Evolutionary conservation across 257 asterid genomes (phyloP), one percentile per base, ranked within the genome.

Genomic region (Solanum sitiens): DNA sequence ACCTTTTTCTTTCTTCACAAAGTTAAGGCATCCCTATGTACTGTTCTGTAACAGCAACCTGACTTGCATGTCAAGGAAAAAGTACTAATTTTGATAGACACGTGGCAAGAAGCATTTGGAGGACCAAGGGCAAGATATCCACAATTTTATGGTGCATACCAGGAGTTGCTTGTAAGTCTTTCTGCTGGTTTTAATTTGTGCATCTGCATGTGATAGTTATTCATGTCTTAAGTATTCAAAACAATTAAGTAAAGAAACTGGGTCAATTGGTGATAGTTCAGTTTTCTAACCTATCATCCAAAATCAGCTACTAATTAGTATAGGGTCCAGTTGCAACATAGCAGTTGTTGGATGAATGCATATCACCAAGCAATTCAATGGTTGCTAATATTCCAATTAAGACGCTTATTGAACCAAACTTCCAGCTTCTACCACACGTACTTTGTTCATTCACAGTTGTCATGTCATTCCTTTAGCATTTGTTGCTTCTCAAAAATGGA

Each of bases 41-140:
- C 74, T 67, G 88, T 87, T 85, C 87, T 91, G 87, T 90, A 86
- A 76, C 88, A 92, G 94, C 95, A 97, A 98, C 99, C 99, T 18
- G 99, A 97, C 92, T 92, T 95, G 89, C 98, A 94, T 91, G 99
- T 97, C 89, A 97, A 95, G 89, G 99, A 97, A 95, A 96, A 97
- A 94, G 96, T 97, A 90, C 91, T 97, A 91, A 94, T 93, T 93
- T 95, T 97, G 86, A 94, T 97, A 76, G 99, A 97, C 92, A 97
- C 99, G 39, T 97, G 99, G 99, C 99, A 97, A 96, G 99, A 97
- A 93, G 98, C 99, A 86, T 95, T 97, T 94, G 99, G 99, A 89
- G 99, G 99, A 90, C 90, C 98, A 87, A 93, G 98, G 92, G 98
- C 95, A 70, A 94, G 96, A 91, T 95, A 95, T 90, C 98, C 99